These are phyloP conservation scores for Henckelia pumila DNA, from an alignment of 257 asterid genomes.

Conservation along the genomic window DNA sequence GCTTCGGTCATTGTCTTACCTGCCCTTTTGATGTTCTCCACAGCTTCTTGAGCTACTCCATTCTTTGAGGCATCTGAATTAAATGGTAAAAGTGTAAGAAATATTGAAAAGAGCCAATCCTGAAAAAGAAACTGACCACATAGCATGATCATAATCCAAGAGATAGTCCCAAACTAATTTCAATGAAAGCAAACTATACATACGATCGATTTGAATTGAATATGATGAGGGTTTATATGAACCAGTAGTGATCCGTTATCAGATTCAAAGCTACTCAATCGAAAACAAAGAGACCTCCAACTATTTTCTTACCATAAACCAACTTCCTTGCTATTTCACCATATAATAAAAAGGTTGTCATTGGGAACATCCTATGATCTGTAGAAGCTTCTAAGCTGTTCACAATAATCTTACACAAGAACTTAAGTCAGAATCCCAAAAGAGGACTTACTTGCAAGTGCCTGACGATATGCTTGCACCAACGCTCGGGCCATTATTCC, in stretches of 20 bases:
- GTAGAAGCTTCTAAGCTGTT: background rate
- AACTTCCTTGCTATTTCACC: background rate
- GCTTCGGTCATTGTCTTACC: conserved; percentile 65
- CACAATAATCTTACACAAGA: background rate
- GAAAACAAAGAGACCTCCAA: background rate
- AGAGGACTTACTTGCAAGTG: conserved; percentile 56
- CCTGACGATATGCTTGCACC: conserved; percentile 76
- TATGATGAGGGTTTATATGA: background rate
- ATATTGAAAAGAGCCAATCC: conserved; percentile 5
- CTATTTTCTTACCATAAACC: background rate
- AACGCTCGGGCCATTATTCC: conserved; percentile 61
- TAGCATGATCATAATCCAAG: background rate
- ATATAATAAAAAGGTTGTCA: background rate
- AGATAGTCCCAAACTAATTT: background rate
- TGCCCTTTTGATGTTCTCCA: conserved; percentile 49
- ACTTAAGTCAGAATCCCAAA: conserved; percentile 6
- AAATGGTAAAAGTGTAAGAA: background rate
- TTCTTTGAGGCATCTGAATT: conserved; percentile 65
- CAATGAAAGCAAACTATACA: background rate
- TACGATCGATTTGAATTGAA: background rate
- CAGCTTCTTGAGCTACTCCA: conserved; percentile 75
- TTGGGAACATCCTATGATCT: background rate
- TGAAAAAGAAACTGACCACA: background rate
- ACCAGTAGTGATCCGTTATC: background rate
- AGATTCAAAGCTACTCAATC: background rate